Conservation (phyloP, 2,329 filamentous ascomycete species). For the Cytospora schulzeri region DNA sequence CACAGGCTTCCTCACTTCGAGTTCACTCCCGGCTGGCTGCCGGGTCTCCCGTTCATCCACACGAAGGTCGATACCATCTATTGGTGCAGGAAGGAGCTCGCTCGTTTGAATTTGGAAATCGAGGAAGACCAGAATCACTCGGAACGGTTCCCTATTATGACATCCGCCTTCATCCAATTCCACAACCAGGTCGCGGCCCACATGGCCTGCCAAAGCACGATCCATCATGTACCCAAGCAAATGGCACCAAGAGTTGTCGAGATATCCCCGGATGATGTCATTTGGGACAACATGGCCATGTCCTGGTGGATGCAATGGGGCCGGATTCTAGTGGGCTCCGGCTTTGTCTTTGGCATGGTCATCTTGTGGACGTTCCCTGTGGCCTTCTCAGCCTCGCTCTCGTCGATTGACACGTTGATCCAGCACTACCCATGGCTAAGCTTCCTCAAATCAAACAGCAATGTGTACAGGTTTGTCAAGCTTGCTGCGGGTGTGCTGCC, state of each 20-base stretch:
- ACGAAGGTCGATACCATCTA: slow-evolving; percentile 96
- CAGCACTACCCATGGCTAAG: slow-evolving; percentile 66
- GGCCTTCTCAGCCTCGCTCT: slow-evolving; percentile 80
- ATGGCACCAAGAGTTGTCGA: slow-evolving; percentile 95
- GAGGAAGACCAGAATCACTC: slow-evolving; percentile 84
- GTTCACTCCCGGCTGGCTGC: slow-evolving; percentile 67
- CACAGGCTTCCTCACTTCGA: slow-evolving; percentile 70
- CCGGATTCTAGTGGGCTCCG: slow-evolving; percentile 66
- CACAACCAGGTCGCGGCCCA: slow-evolving; percentile 96
- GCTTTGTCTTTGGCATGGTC: slow-evolving; percentile 72
- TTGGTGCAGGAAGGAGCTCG: slow-evolving; percentile 83
- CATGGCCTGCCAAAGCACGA: slow-evolving; percentile 93
- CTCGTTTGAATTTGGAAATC: slow-evolving; percentile 87
- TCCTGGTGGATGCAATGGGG: slow-evolving; percentile 91
- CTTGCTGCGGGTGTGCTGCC: slow-evolving; percentile 84
- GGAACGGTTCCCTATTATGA: slow-evolving; percentile 88
- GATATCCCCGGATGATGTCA: slow-evolving; percentile 86
- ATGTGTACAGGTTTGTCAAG: slow-evolving; percentile 63
- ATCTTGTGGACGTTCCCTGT: slow-evolving; percentile 91
- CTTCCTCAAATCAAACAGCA: slow-evolving; percentile 64
- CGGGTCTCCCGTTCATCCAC: slow-evolving; percentile 74
- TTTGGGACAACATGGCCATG: slow-evolving; percentile 97
- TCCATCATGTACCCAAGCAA: slow-evolving; percentile 86
- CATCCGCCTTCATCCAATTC: slow-evolving; percentile 97
- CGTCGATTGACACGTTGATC: slow-evolving; percentile 74